These are phyloP conservation scores for Ophiostoma pallidulum DNA, from an alignment of 2,329 filamentous ascomycete species.

Conservation along the genomic window DNA sequence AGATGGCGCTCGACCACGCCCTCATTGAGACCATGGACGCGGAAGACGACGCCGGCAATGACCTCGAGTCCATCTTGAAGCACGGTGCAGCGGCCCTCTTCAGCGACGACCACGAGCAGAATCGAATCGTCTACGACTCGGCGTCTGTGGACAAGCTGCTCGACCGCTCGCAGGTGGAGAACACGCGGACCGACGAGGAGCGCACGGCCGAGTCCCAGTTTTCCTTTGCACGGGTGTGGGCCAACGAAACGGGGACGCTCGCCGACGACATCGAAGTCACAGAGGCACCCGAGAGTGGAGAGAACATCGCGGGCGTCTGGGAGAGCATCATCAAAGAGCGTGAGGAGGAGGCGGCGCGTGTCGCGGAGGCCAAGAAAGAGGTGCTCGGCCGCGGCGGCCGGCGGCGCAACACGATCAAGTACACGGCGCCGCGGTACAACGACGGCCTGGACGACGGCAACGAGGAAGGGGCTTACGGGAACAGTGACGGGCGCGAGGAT, in stretches of 20 bases:
- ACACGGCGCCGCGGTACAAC: constrained; percentile 17
- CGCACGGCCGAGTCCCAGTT: constrained; percentile 63
- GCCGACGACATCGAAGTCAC: constrained; percentile 51
- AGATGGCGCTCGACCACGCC: constrained; percentile 91
- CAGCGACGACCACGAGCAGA: constrained; percentile 57
- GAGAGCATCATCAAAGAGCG: constrained; percentile 79
- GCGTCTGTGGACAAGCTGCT: constrained; percentile 79
- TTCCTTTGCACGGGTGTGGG: constrained; percentile 85
- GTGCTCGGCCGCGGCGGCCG: constrained; percentile 80
- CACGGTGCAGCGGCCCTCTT: constrained; percentile 85
- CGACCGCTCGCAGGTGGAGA: constrained; percentile 75
- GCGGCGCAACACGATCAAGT: constrained; percentile 45
- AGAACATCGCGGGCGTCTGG: constrained; percentile 64
- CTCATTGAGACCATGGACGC: constrained; percentile 86
- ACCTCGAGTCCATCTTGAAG: constrained; percentile 78
- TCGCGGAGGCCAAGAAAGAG: constrained; percentile 58
- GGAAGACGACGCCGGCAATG: constrained; percentile 67
- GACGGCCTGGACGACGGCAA: constrained; percentile 21
- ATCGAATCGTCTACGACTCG: constrained; percentile 72
- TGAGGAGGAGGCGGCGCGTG: constrained; percentile 65
- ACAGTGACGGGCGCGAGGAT: constrained; percentile 7
- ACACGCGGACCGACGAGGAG: constrained; percentile 55
- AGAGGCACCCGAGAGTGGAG: constrained; percentile 24
- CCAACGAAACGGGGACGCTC: constrained; percentile 63
- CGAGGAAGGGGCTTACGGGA: constrained; percentile 9